Base-by-base conservation (phyloP, 768 basidiomycete species). In the Tremella fuciformis region DNA sequence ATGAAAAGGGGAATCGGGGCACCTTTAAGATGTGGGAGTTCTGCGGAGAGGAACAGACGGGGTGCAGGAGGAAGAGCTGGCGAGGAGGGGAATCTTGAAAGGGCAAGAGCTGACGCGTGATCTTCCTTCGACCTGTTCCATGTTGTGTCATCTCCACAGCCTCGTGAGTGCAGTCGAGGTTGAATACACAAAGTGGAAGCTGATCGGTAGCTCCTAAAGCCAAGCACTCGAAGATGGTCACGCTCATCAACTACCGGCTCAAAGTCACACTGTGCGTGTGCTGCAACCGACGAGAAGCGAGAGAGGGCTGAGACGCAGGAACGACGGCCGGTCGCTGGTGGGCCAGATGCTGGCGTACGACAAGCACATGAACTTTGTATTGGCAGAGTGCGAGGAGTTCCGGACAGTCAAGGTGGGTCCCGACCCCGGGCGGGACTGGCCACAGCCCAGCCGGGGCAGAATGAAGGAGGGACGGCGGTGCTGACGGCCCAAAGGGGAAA, bases 301-400 rank as follows among this genome's bases (percentile, higher is more conserved):
- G 26, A 13, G 18, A n/a, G 41, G 26, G 57, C 55, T 59, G 47
- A 50, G 18, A 42, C 7, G 13, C 59, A 78, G 77, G 53, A 77
- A 77, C 86, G 96, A 99, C 79, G 92, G 92, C 60, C 89, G 96
- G 77, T 84, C 88, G 57, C 81, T 98, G 70, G 91, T 89, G 47
- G 96, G 96, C 41, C 96, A 98, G 80, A 96, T 98, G 90, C 88
- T 99, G 77, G 96, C 96, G 53, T 99, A 97, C 77, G 96, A 99
- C 81, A 87, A 89, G 73, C 96, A 99, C 79, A 99, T 98, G 96
- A 99, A 99, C 80, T 82, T 99, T 68, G 96, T 99, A 46, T 80
- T 99, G 55, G 92, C 94, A 15, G 96, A 98, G 69, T 97, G 93
- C 74, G 96, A 99, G 78, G 96, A 99, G 79, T 99, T 98, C 76